phyloP scores from a whole-genome alignment of 768 basidiomycete species.

The Sporobolomyces phaffii region DNA sequence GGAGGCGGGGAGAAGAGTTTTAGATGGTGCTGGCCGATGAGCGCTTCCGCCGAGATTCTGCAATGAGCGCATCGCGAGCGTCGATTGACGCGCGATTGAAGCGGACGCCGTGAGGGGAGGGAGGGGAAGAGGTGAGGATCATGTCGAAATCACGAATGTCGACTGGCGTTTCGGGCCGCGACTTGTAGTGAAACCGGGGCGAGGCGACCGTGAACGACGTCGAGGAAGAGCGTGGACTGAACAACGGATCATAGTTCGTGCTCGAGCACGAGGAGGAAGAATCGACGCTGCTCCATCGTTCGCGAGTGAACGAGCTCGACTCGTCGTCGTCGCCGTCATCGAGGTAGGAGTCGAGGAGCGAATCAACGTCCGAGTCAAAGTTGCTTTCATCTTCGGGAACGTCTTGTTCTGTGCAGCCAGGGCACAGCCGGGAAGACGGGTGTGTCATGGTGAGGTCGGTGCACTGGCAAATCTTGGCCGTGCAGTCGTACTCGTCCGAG shows the following conservation, averaged over 20 bases:
- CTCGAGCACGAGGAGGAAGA: background rate
- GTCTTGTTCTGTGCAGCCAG: background rate
- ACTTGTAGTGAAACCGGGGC: background rate
- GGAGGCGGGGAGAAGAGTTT: background rate
- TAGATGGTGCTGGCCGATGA: background rate
- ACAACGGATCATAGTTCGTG: slow-evolving; percentile 4
- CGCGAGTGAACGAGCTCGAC: background rate
- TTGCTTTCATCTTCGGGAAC: background rate
- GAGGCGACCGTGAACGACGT: slow-evolving; percentile 2
- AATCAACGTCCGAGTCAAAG: slow-evolving; percentile 3
- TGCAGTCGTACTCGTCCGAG: background rate
- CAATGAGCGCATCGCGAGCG: background rate
- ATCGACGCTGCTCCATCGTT: background rate
- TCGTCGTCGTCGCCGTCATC: background rate
- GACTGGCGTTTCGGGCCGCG: background rate
- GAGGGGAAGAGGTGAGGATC: slow-evolving; percentile 6
- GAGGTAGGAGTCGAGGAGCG: slow-evolving; percentile 8
- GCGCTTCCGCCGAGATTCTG: background rate
- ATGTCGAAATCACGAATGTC: slow-evolving; percentile 16
- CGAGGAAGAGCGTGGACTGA: slow-evolving; percentile 7
- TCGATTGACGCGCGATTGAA: slow-evolving; percentile 2
- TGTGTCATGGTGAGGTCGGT: slow-evolving; percentile 1
- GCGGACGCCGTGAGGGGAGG: background rate
- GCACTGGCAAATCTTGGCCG: background rate
- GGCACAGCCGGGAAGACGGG: background rate